Conservation (phyloP, 495 filamentous ascomycete species). For the Cenococcum geophilum region DNA sequence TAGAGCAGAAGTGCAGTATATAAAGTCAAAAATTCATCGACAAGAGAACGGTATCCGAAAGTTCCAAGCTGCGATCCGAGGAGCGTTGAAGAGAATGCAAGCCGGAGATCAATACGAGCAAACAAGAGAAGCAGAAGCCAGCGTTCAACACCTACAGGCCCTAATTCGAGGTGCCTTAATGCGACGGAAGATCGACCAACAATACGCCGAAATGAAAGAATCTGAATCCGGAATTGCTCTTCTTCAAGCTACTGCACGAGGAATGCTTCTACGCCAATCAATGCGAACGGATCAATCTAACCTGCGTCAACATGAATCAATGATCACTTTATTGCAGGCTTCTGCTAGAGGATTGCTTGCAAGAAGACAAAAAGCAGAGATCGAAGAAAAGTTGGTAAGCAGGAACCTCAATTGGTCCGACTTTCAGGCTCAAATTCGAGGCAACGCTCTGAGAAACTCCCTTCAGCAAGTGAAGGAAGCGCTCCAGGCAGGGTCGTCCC, state of each 20-base stretch:
- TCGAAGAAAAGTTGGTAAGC: slow-evolving; percentile 31
- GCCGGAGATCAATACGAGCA: slow-evolving; percentile 38
- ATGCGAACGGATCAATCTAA: slow-evolving; percentile 31
- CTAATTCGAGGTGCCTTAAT: slow-evolving; percentile 56
- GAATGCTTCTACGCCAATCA: slow-evolving; percentile 31
- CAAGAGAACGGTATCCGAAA: slow-evolving; percentile 52
- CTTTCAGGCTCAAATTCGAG: slow-evolving; percentile 27
- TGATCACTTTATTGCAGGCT: slow-evolving; percentile 24
- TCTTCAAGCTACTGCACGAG: slow-evolving; percentile 61
- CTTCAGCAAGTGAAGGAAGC: slow-evolving; percentile 20
- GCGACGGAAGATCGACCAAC: slow-evolving; percentile 44
- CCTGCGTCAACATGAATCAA: slow-evolving; percentile 34
- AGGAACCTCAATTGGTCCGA: slow-evolving; percentile 28
- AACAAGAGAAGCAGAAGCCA: slow-evolving; percentile 39
- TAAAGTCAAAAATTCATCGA: slow-evolving; percentile 55
- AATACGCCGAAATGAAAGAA: slow-evolving; percentile 45
- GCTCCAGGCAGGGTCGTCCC: slow-evolving; percentile 22
- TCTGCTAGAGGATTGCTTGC: slow-evolving; percentile 23
- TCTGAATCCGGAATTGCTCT: slow-evolving; percentile 47
- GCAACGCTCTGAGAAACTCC: slow-evolving; percentile 22
- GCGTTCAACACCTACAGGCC: slow-evolving; percentile 62
- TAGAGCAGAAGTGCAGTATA: slow-evolving; percentile 58
- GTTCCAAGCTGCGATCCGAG: slow-evolving; percentile 48
- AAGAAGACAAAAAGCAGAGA: slow-evolving; percentile 22
- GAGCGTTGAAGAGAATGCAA: slow-evolving; percentile 35